phyloP scores from a whole-genome alignment of 148 eudicot species.

The Pharnaceum exiguum region DNA sequence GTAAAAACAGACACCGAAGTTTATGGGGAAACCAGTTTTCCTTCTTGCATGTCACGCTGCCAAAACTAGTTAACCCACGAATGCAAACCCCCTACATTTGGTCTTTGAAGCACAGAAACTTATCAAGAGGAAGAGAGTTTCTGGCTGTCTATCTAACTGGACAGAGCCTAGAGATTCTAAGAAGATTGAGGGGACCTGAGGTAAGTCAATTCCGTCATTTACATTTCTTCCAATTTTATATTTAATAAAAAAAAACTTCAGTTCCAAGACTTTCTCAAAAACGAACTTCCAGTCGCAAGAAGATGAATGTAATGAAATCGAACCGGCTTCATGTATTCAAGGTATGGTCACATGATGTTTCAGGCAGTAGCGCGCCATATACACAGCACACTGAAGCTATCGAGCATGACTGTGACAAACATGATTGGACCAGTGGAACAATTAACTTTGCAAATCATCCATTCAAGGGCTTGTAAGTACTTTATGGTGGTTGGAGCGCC shows the following conservation, averaged over 20 bases:
- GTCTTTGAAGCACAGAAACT: slow-evolving; percentile 41
- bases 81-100: slow-evolving; percentile 38
- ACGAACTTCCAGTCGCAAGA: too few relatives aligned
- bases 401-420: slow-evolving; percentile 51
- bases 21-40: slow-evolving; percentile 88
- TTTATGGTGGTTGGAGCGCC: slow-evolving; percentile 53
- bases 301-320: too few relatives aligned
- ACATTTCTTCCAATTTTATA: background rate
- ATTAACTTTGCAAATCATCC: slow-evolving; percentile 54
- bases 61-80: slow-evolving; percentile 17
- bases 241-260: too few relatives aligned
- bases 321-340: background rate
- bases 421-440: slow-evolving; percentile 58
- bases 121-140: slow-evolving; percentile 49
- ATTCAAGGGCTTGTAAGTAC: slow-evolving; percentile 47
- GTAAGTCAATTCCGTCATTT: slow-evolving; percentile 27
- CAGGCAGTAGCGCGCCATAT: slow-evolving; percentile 47
- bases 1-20: slow-evolving; percentile 27
- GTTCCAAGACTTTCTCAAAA: too few relatives aligned
- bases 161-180: slow-evolving; percentile 44
- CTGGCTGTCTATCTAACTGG: slow-evolving; percentile 70
- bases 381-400: slow-evolving; percentile 32
- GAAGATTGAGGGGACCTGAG: slow-evolving; percentile 69
- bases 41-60: slow-evolving; percentile 60
- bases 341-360: background rate